A percentile compares a stretch with the other conserved stretches of the same genome.
phyloP scores from a whole-genome alignment of 176 grass and related monocot species.

The Juncus effusus region DNA sequence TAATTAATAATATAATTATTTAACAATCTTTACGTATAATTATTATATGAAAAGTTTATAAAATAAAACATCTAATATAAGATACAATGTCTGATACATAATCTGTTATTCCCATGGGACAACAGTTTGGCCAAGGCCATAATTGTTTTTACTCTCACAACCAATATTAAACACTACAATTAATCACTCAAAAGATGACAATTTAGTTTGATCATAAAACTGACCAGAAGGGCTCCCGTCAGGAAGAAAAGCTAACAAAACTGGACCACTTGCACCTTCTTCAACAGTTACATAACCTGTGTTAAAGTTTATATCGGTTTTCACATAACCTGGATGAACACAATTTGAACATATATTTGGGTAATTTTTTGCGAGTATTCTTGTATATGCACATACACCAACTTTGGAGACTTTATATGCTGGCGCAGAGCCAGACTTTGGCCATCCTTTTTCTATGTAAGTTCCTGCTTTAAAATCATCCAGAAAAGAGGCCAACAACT shows the following conservation, averaged over 20 bases:
- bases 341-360: constrained; percentile 39
- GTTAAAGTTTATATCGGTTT: constrained; percentile 40
- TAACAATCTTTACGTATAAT: no score
- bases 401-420: constrained; percentile 54
- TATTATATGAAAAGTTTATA: no score
- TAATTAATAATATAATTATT: background rate
- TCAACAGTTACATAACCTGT: constrained; percentile 32
- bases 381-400: constrained; percentile 38
- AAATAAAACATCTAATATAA: no score
- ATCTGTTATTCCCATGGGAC: background rate
- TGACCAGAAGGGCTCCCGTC: constrained; percentile 25
- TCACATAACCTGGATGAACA: constrained; percentile 39
- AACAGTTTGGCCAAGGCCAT: background rate
- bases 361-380: constrained; percentile 37
- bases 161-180: no score
- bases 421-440: constrained; percentile 28
- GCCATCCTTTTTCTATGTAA: constrained; percentile 45
- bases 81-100: no score
- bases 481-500: constrained; percentile 39
- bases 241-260: constrained; percentile 35
- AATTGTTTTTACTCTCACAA: no score
- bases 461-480: constrained; percentile 59
- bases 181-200: constrained; percentile 31
- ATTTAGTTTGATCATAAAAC: constrained; percentile 39
- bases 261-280: constrained; percentile 44